Evolutionary conservation across 257 asterid species (phyloP), one percentile per base, ranked within the genome.

Genomic region (Penstemon barbatus): DNA sequence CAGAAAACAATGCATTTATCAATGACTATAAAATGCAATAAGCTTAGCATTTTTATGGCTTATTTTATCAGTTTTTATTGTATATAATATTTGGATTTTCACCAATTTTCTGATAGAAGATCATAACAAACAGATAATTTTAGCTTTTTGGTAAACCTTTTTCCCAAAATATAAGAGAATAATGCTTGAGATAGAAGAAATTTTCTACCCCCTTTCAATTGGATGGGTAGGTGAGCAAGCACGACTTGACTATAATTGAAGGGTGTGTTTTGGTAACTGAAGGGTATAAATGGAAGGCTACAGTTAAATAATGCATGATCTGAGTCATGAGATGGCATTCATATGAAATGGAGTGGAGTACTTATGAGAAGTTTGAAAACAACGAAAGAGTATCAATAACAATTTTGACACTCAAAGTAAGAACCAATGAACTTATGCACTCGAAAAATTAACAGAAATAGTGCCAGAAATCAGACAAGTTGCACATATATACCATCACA

Each of bases 81-180:
- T 12, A 1, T 13, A 33, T 50, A 51, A 49, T 63, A 56, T 61
- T 55, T 59, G 15, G 45, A 61, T 18, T 25, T 58, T 65, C 43
- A 58, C 58, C 45, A 13, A 65, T 6, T 55, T 63, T 40, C 65
- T 74, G 44, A 54, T 44, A 19, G n/a, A 49, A 19, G n/a, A 49
- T 19, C 46, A 61, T 18, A 60, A 70, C n/a, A 49, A 48, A 36
- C 11, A 40, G 52, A 4, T 10, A 49, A 5, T 49, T 19, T 7
- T 13, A 56, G 41, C 9, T 56, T 19, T 12, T 19, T 8, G 33
- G 61, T 39, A 10, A 19, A 19, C 41, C 19, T 12, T 12, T 56
- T 40, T 56, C 33, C 61, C 12, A 25, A 25, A 56, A 33, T 5
- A 49, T 3, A 49, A 15, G 5, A 49, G 4, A 49, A 9, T 49